Evolutionary conservation across 2,329 filamentous ascomycete genomes (phyloP), one percentile per base, ranked within the genome.

Genomic region (Macrophomina pseudophaseolina): DNA sequence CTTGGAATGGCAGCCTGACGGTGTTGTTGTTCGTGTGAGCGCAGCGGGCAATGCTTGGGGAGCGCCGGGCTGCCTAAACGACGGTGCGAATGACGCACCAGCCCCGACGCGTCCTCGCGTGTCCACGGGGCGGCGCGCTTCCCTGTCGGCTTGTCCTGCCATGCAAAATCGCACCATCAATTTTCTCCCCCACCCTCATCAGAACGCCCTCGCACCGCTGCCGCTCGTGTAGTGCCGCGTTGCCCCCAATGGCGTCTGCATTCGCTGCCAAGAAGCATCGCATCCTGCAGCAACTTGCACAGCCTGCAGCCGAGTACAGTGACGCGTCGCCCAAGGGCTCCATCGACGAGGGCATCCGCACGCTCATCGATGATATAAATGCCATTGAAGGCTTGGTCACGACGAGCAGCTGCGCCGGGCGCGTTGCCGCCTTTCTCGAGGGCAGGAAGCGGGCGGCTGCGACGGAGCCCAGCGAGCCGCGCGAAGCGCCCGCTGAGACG

Each of bases 321-420:
- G 94, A 97, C 78, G 85, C 90, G 7, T 97, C 92, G 1, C 94
- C 94, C 2, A 97, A 97, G 81, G 94, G 94, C 16, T 91, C 89
- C 0, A 86, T 98, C 23, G 94, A 98, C 76, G 86, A 82, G 56
- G 90, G 88, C 0, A 93, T 98, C 70, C 86, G 90, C 54, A 84
- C 89, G 28, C 82, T 97, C 64, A 93, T 98, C 68, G 84, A 85
- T 60, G 88, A 91, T 71, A 90, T 98, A 76, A 98, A 98, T 78
- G 76, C 73, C 1, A 75, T 90, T 5, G 85, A 89, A 1, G 93
- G 92, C 1, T 86, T 94, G 48, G 93, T 96, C 40, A 97, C 94
- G 1, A 97, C 94, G 2, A 97, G 93, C 79, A 97, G 93, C 78
- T 98, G 94, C 76, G 91, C 93, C 2, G 94, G 94, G 0, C 85